Conservation (phyloP, 441 rosid genomes). For the Aleurites moluccanus region DNA sequence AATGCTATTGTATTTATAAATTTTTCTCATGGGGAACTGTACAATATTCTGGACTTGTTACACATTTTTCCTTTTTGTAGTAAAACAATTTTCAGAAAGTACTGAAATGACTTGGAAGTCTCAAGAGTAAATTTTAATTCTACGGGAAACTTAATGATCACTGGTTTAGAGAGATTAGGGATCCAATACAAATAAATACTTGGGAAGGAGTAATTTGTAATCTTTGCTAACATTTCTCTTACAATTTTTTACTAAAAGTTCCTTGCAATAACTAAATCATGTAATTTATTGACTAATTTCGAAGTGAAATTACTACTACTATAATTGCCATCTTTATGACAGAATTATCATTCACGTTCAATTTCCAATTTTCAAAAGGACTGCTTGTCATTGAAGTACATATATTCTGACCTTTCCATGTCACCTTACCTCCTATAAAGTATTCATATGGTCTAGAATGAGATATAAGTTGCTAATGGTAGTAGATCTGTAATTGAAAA, state of each 20-base stretch:
- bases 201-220: background rate
- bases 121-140: background rate
- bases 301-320: background rate
- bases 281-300: background rate
- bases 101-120: background rate
- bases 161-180: background rate
- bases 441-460: background rate
- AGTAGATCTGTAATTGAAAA: background rate
- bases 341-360: background rate
- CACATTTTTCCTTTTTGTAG: background rate
- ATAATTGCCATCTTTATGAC: background rate
- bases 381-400: background rate
- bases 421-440: background rate
- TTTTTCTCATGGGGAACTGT: background rate
- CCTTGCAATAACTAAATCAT: constrained; percentile 11
- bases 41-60: background rate
- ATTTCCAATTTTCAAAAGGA: background rate
- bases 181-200: background rate
- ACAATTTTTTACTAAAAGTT: background rate
- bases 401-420: constrained; percentile 2
- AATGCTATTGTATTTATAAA: background rate
- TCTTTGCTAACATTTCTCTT: background rate
- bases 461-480: background rate
- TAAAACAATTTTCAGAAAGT: background rate
- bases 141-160: background rate